Base-by-base conservation (phyloP, 208 protist genomes). In the Trypanosoma grayi region DNA sequence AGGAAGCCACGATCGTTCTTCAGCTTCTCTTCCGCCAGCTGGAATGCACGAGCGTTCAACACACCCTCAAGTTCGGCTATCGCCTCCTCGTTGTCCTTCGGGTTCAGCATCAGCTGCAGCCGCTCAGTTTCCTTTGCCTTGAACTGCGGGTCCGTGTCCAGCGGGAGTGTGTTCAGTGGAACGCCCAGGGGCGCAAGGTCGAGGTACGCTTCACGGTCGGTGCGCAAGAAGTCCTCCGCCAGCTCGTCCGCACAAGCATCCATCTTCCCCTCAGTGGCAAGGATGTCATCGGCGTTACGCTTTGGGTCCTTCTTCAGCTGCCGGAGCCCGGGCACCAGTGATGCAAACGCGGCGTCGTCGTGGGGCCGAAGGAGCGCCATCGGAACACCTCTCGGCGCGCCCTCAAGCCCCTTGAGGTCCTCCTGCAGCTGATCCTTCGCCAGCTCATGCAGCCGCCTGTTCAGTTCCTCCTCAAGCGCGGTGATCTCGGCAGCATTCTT, bases 161-260 rank as follows among this genome's bases (percentile, higher is more conserved):
- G 68, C 37, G 78, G 73, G 24, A 93, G 70, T 9, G 73, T 39
- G 4, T 47, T 40, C 31, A 74, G 68, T 67, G 81, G 63, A 51
- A 90, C 34, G 9, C 83, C 83, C 47, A 80, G 73, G 4, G 80
- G 79, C 24, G 67, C 59, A 13, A 68, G 56, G 50, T 88, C 81
- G 10, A 93, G 65, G 70, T 89, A 93, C 18, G 70, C 64, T 5
- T 53, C 47, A n/a, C 81, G 85, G 54, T 92, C 85, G 11, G 66
- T 53, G 34, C 52, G 63, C 11, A 92, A 46, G 45, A 77, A 87
- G 0, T 71, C 63, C 50, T 84, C 74, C 1, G 85, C 81, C 9
- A 92, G 44, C 60, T 80, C 77, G 40, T 75, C 52, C 25, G 63
- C 67, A 30, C 67, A 66, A 11, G 68, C 79, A 60, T 88, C 62